phyloP scores from a whole-genome alignment of 345 rosid genomes.

The Sonneratia caseolaris region DNA sequence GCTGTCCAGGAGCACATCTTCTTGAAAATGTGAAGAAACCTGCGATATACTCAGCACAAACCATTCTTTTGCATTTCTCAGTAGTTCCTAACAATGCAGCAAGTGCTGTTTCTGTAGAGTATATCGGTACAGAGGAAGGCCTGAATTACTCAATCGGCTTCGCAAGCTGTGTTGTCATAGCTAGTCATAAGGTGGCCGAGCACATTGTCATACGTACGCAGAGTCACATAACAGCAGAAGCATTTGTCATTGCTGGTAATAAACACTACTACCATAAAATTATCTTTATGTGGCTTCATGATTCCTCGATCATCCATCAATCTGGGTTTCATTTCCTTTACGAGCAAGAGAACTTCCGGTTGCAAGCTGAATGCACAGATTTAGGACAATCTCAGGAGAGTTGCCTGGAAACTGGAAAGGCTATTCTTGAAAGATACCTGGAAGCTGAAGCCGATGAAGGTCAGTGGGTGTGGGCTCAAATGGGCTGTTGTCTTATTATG shows the following conservation, averaged over 20 bases:
- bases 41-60: not conserved
- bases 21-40: slow-evolving; percentile 6
- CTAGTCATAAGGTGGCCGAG: not conserved
- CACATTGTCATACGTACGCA: not conserved
- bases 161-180: not conserved
- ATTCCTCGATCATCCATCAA: too few species aligned
- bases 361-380: too few species aligned
- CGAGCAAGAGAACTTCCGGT: too few species aligned
- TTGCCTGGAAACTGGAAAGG: not conserved
- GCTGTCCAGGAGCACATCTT: slow-evolving; percentile 17
- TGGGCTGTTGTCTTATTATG: too few species aligned
- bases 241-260: not conserved
- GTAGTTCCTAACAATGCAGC: not conserved
- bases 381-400: too few species aligned
- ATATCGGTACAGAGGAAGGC: not conserved
- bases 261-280: not conserved
- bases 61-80: not conserved
- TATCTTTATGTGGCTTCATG: too few species aligned
- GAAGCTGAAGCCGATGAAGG: too few species aligned
- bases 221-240: not conserved
- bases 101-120: not conserved
- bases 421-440: not conserved
- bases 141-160: not conserved
- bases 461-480: too few species aligned
- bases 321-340: too few species aligned